Evolutionary conservation across 768 basidiomycete genomes (phyloP), one percentile per base, ranked within the genome.

Genomic region (Nidularia sp.): DNA sequence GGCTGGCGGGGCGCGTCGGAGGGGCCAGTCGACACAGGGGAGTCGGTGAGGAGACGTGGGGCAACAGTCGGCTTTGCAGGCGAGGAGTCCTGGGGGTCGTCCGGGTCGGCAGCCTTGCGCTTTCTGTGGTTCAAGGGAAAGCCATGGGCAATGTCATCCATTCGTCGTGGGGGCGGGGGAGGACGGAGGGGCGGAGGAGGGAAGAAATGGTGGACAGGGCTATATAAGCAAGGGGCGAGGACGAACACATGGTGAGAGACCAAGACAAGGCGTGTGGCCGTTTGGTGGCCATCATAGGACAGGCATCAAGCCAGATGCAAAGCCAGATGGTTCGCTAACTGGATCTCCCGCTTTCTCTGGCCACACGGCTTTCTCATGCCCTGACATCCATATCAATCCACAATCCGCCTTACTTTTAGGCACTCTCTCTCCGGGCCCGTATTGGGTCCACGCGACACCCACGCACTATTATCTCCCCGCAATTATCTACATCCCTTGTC

Each of bases 141-240:
- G 51, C 76, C 71, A 55, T 83, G 79, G 59, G 79, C 75, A 57
- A 83, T 74, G 74, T 84, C 76, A 71, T 85, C 83, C 84, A 87
- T 86, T 55, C 54, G 55, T 53, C 48, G 55, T 48, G 60, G 58
- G 55, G 50, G 56, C 25, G 58, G 57, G 58, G 61, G 49, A 45
- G 58, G 56, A 49, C 42, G 48, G 49, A 50, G 47, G 48, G 43
- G 52, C 58, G 59, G 59, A 63, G 57, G 67, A 68, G 60, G 63
- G 61, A 64, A 62, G 62, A 56, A 56, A 48, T 25, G 53, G 49
- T 49, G 52, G 48, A 54, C 56, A 52, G 55, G 48, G 61, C 60
- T 66, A 72, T 71, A 70, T 70, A 70, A 66, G 62, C 62, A 60
- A 62, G 67, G 66, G 68, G 64, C 56, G 65, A 66, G 64, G 60